Evolutionary conservation across 768 basidiomycete species (phyloP).

Genomic region (Russula lepida): DNA sequence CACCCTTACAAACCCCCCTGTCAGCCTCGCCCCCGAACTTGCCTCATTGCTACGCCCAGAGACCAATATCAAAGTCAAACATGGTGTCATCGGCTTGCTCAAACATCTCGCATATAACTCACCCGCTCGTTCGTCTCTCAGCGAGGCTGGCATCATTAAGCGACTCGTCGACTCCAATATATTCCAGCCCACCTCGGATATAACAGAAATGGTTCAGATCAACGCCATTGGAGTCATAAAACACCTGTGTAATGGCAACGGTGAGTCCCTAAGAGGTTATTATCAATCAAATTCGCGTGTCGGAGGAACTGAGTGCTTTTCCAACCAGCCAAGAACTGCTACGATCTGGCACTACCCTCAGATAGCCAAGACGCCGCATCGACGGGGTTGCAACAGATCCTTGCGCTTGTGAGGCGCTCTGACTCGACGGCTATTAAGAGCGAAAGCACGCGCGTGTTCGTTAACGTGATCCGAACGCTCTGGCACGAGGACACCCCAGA

Average conservation of each 20-base stretch:
- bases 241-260: conserved; percentile 70
- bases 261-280: conserved; percentile 36
- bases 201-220: conserved; percentile 81
- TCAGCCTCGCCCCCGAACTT: conserved; percentile 58
- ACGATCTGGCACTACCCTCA: conserved; percentile 43
- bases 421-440: conserved; percentile 78
- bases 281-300: neutral
- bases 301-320: neutral
- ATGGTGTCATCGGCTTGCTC: conserved; percentile 78
- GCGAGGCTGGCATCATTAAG: conserved; percentile 54
- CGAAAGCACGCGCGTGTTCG: conserved; percentile 83
- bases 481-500: conserved; percentile 48
- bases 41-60: conserved; percentile 51
- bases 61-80: conserved; percentile 76
- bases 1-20: conserved; percentile 41
- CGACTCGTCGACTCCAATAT: conserved; percentile 53
- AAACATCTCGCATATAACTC: conserved; percentile 71
- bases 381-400: conserved; percentile 57
- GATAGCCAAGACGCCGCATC: conserved; percentile 26
- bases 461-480: conserved; percentile 75
- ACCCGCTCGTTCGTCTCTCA: conserved; percentile 50
- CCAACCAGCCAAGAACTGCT: conserved; percentile 37
- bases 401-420: conserved; percentile 68
- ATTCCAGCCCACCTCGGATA: conserved; percentile 66
- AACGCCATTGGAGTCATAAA: conserved; percentile 84